phyloP scores from a whole-genome alignment of 345 rosid genomes.

The Salix exigua region DNA sequence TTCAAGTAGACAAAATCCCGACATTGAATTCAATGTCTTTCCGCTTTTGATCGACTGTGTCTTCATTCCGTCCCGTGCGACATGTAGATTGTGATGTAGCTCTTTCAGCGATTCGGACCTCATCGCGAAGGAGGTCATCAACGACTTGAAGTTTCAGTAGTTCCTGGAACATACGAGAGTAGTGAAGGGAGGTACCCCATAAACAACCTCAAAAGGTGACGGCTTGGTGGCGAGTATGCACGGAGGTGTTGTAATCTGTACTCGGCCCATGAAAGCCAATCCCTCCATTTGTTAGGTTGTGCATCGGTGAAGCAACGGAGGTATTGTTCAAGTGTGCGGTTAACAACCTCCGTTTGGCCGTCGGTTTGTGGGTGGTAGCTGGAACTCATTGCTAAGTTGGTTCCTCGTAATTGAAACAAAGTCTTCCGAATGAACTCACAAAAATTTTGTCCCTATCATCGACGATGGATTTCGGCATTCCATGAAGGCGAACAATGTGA shows the following conservation, averaged over 20 bases:
- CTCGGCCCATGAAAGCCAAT: not conserved
- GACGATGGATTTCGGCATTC: not conserved
- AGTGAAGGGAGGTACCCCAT: not conserved
- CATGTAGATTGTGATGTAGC: not conserved
- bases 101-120: not conserved
- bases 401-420: not conserved
- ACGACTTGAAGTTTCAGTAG: not conserved
- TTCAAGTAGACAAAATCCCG: not conserved
- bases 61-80: not conserved
- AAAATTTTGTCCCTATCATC: not conserved
- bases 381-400: not conserved
- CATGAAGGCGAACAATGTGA: not conserved
- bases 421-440: not conserved
- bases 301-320: not conserved
- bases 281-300: not conserved
- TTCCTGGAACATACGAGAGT: too few species aligned
- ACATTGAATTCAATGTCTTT: not conserved
- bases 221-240: too few species aligned
- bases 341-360: not conserved
- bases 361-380: not conserved
- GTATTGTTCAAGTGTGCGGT: not conserved
- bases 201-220: too few species aligned
- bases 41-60: too few species aligned
- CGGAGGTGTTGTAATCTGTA: not conserved
- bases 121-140: accelerated